Base-by-base conservation (phyloP, 129 eudicot species). In the Tagetes patula region DNA sequence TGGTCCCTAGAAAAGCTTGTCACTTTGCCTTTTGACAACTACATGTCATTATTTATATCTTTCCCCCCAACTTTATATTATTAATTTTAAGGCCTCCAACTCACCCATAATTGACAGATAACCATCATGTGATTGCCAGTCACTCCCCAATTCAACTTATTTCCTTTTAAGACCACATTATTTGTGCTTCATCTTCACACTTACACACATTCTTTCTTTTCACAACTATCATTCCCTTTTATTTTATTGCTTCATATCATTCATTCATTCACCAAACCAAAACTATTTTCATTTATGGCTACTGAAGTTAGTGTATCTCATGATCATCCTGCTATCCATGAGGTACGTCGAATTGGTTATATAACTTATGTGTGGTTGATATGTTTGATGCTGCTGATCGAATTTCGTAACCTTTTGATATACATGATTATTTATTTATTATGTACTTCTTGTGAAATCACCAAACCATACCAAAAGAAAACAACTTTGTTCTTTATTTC, bases 51-150 rank as follows among this genome's bases (percentile, higher is more conserved):
- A 55, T 70, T 73, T 67, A 67, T 73, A 69, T 73, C 70, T 65
- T 58, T 60, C 41, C 67, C 66, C 41, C 71, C 34, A 70, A 59
- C 56, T 67, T 76, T 73, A 49, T 67, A 31, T 83, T 49, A 69
- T 72, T 80, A 68, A 47, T 66, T 36, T 75, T 66, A 80, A 82
- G 90, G 78, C 58, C 76, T 83, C 86, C 86, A 80, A 84, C 83
- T 62, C 79, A 75, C 63, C 73, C 70, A 80, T 72, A 77, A 76
- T 79, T 86, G 96, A 89, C 96, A 89, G 97, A 73, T 91, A 79
- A 91, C 83, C 84, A 79, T 79, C 92, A 88, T 82, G 88, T 84
- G 86, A 79, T 48, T 75, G 82, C 76, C 76, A 71, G 73, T 76
- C 82, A 80, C 72, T 61, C 73, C 59, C 37, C 77, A 80, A 42